Percentiles rank a stretch among this genome's conserved stretches.
Conservation (phyloP, 768 basidiomycete species). For the Phanerochaete carnosa region DNA sequence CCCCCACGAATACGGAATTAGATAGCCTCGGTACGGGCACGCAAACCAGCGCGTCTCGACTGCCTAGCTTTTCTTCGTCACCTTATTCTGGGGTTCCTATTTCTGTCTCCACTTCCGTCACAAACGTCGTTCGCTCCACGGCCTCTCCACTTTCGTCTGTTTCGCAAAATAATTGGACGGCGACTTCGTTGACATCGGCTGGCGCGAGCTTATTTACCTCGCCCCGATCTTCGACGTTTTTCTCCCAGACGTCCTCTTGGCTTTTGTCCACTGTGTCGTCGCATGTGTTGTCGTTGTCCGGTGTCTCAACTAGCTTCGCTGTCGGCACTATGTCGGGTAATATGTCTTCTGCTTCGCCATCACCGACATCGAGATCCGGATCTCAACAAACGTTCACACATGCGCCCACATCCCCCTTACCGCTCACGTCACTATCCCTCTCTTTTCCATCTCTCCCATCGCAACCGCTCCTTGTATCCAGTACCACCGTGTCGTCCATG, state of each 20-base stretch:
- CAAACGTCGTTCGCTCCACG: not conserved
- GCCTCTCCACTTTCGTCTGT: not conserved
- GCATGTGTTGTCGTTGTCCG: not conserved
- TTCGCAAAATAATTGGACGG: not conserved
- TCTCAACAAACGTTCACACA: not conserved
- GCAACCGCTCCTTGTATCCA: not conserved
- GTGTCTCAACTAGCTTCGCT: not conserved
- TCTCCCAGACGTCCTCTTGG: not conserved
- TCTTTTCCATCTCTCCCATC: not conserved
- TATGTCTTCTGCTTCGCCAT: conserved; percentile 3
- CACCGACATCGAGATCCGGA: not conserved
- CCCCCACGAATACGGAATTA: not conserved
- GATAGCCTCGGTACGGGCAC: not conserved
- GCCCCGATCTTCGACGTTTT: not conserved
- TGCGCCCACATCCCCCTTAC: not conserved
- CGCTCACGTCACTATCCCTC: not conserved
- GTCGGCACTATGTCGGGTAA: not conserved
- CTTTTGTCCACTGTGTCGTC: not conserved
- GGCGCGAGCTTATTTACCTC: not conserved
- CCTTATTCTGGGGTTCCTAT: not conserved
- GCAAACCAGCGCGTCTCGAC: not conserved
- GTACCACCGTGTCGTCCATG: not conserved
- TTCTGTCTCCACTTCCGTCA: not conserved
- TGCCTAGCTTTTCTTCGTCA: not conserved
- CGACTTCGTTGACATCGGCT: not conserved